These are phyloP conservation scores for Rhodofomes roseus DNA, from an alignment of 1,284 basidiomycete genomes.

Conservation along the genomic window DNA sequence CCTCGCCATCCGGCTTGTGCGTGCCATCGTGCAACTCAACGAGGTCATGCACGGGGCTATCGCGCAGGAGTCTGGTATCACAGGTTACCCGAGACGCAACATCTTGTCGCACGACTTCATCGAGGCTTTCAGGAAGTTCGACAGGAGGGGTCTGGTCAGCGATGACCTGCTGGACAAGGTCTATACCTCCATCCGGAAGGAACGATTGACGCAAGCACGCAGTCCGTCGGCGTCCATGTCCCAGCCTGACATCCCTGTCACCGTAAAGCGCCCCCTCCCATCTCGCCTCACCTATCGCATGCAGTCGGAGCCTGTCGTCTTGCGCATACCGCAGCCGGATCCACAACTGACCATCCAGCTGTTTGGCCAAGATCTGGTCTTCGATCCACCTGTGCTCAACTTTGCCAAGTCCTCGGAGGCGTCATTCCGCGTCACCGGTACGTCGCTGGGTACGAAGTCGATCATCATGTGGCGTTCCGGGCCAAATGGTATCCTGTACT, in stretches of 20 bases:
- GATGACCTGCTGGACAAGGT: slow-evolving; percentile 74
- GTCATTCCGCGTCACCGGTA: slow-evolving; percentile 86
- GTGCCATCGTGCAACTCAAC: slow-evolving; percentile 85
- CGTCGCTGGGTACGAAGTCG: slow-evolving; percentile 74
- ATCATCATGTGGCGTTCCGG: slow-evolving; percentile 81
- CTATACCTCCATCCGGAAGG: slow-evolving; percentile 71
- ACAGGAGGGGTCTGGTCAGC: slow-evolving; percentile 63
- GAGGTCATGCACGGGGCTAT: slow-evolving; percentile 71
- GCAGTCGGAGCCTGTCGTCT: slow-evolving; percentile 81
- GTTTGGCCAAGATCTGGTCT: slow-evolving; percentile 79
- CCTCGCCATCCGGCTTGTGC: slow-evolving; percentile 73
- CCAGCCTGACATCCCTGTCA: slow-evolving; percentile 52
- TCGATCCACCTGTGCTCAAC: slow-evolving; percentile 79
- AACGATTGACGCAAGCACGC: slow-evolving; percentile 73
- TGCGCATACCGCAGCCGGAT: slow-evolving; percentile 81
- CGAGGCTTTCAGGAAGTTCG: slow-evolving; percentile 73
- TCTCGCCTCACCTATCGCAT: slow-evolving; percentile 77
- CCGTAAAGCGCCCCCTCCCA: slow-evolving; percentile 71
- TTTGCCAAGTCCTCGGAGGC: slow-evolving; percentile 75
- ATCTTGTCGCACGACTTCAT: slow-evolving; percentile 76
- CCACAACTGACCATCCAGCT: slow-evolving; percentile 76
- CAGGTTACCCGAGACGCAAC: slow-evolving; percentile 58
- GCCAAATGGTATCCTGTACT: slow-evolving; percentile 75
- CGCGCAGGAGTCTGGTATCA: slow-evolving; percentile 56
- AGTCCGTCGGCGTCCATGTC: slow-evolving; percentile 34